Conservation (phyloP, 2,329 filamentous ascomycete genomes). For the Lachnellula arida region DNA sequence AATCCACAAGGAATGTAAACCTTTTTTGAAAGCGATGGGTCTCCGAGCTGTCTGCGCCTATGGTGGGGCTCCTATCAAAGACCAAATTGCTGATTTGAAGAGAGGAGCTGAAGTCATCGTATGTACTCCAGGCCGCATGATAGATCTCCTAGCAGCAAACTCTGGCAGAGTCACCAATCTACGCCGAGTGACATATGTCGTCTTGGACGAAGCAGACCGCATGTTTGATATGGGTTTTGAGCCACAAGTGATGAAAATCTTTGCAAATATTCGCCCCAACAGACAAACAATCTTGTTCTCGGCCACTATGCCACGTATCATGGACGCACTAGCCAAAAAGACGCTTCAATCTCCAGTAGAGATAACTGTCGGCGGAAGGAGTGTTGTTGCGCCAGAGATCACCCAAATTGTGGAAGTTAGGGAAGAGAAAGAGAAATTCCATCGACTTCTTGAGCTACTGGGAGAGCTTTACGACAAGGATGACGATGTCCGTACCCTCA, state of each 20-base stretch:
- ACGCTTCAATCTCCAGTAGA: constrained; percentile 80
- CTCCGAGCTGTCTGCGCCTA: constrained; percentile 89
- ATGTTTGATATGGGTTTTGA: constrained; percentile 99
- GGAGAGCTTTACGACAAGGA: constrained; percentile 83
- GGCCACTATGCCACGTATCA: constrained; percentile 90
- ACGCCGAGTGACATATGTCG: constrained; percentile 83
- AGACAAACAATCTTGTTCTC: constrained; percentile 94
- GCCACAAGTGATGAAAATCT: constrained; percentile 95
- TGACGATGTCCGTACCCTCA: constrained; percentile 82
- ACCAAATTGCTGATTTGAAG: constrained; percentile 95
- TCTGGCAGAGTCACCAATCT: constrained; percentile 92
- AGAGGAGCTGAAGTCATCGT: constrained; percentile 93
- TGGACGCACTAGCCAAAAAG: constrained; percentile 87
- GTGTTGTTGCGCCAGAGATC: constrained; percentile 84
- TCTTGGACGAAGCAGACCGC: constrained; percentile 93
- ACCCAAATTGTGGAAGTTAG: constrained; percentile 88
- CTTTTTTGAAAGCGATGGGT: constrained; percentile 82
- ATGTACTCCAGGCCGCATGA: constrained; percentile 90
- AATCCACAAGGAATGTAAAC: constrained; percentile 91
- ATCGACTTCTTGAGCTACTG: constrained; percentile 77
- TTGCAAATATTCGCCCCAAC: constrained; percentile 85
- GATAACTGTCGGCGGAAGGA: constrained; percentile 86
- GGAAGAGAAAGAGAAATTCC: constrained; percentile 77
- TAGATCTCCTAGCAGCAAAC: constrained; percentile 90
- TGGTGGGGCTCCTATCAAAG: constrained; percentile 91